A percentile compares a stretch with the other conserved stretches of the same genome.
These are phyloP conservation scores for Stachybotrys elegans DNA, from an alignment of 2,329 filamentous ascomycete species.

Conservation along the genomic window DNA sequence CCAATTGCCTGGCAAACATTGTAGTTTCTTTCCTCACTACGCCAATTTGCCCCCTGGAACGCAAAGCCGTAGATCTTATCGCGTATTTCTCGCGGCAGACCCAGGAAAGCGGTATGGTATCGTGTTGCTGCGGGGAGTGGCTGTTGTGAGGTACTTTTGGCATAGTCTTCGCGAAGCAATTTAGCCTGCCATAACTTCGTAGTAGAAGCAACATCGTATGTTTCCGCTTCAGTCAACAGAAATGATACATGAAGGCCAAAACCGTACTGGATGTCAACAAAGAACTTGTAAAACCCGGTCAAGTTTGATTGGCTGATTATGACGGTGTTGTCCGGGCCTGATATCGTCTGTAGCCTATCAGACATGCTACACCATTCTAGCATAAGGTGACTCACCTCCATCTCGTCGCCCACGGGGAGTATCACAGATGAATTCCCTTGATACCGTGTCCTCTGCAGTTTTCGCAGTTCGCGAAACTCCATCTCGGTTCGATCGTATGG, in stretches of 20 bases:
- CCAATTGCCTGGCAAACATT: conserved; percentile 6
- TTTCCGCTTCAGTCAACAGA: conserved; percentile 4
- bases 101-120: background rate
- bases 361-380: background rate
- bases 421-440: background rate
- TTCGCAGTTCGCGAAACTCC: background rate
- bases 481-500: conserved; percentile 3
- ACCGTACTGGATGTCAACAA: conserved; percentile 2
- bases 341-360: background rate
- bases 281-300: conserved; percentile 2
- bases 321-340: background rate
- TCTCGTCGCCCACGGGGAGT: background rate
- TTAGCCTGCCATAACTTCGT: background rate
- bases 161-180: background rate
- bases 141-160: background rate
- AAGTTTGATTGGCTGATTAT: background rate
- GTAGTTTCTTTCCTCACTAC: background rate
- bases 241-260: conserved; percentile 1
- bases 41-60: conserved; percentile 1
- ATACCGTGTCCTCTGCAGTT: background rate
- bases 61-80: conserved; percentile 7
- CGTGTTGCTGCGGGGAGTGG: background rate
- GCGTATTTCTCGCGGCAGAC: conserved; percentile 7
- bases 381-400: background rate
- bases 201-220: background rate